Evolutionary conservation across 768 basidiomycete genomes (phyloP), one percentile per base, ranked within the genome.

Genomic region (Kwoniella botswanensis): DNA sequence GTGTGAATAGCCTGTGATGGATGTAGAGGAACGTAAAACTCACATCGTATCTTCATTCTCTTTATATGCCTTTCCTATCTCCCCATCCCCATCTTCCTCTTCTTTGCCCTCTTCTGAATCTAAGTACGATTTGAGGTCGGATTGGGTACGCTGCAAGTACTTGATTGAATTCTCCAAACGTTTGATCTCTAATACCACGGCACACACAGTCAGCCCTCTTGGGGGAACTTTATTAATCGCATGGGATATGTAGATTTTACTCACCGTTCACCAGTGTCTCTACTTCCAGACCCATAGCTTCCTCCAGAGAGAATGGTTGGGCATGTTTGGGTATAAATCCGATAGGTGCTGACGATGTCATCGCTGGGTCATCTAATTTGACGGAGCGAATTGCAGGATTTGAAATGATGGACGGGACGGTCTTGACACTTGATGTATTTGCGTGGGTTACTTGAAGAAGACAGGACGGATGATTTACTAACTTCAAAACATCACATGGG

Each of bases 1-100:
- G 29, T 29, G 29, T 29, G 29, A 29, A 29, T 29, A 29, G 29
- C 29, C 29, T 29, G 29, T 29, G 29, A 29, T 29, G 29, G 29
- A 26, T 26, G 26, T 26, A 29, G 29, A 29, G 29, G 4, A 29
- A 6, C 29, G 29, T 29, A 29, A 29, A 41, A 74, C 78, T 53
- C 54, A 80, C 79, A 80, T 80, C 10, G 74, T 72, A n/a, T 64
- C 63, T 50, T 76, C 72, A 68, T 80, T 80, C 63, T 80, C 79
- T 17, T 46, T 61, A 17, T 73, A 65, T 18, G 70, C 70, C 46
- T 65, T 58, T 7, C 24, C 22, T 9, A 66, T 63, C 26, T 71
- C 70, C 50, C 59, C 64, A 17, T 57, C 50, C 10, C 42, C 69
- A 35, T 29, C 21, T 46, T 46, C 41, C 22, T 71, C 70, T 13